Evolutionary conservation across 2,329 filamentous ascomycete species (phyloP).

Genomic region (Exophiala sp.): DNA sequence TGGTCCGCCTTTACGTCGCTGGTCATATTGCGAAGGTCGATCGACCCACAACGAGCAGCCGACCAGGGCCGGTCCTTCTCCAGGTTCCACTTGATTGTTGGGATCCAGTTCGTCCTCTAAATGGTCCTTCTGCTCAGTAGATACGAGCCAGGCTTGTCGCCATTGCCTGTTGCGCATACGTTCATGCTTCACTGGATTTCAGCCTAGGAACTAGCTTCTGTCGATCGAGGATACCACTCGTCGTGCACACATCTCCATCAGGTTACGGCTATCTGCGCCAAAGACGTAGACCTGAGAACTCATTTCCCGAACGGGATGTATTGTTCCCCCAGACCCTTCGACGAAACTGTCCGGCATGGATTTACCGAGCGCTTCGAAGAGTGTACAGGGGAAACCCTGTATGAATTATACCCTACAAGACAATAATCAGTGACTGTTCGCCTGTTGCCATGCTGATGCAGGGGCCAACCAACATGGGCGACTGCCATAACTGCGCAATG

Average conservation of each 20-base stretch:
- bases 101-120: neutral
- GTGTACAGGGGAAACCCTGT: neutral
- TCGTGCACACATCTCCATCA: neutral
- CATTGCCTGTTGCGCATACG: too few species aligned
- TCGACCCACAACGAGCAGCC: neutral
- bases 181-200: neutral
- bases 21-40: neutral
- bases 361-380: neutral
- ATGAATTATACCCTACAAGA: neutral
- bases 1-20: neutral
- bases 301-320: constrained; percentile 11
- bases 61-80: neutral
- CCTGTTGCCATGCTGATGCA: constrained; percentile 14
- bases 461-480: constrained; percentile 1
- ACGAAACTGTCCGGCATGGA: neutral
- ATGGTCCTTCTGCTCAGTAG: neutral
- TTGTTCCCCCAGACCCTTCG: neutral
- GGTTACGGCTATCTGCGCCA: neutral
- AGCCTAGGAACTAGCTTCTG: too few species aligned
- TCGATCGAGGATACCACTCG: too few species aligned
- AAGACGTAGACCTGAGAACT: neutral
- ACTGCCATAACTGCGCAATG: neutral
- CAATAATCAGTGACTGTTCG: neutral
- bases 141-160: neutral
- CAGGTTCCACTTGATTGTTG: neutral